Percentiles rank a stretch among this genome's conserved stretches.
These are phyloP conservation scores for Paramecium caudatum DNA, from an alignment of 73 alveolate species.

Conservation along the genomic window DNA sequence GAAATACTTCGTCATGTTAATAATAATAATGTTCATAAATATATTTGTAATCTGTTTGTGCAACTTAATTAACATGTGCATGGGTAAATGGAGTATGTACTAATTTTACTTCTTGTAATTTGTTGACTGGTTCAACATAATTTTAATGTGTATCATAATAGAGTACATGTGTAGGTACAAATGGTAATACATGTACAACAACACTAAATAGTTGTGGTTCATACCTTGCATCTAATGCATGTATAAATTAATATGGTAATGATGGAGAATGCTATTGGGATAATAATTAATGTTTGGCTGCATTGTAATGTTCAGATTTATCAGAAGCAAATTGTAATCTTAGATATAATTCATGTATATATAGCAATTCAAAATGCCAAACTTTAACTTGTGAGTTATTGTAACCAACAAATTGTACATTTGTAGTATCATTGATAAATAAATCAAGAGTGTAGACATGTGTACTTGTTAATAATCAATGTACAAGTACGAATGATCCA, in stretches of 20 bases:
- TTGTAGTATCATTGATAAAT: neutral
- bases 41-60: neutral
- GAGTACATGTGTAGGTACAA: neutral
- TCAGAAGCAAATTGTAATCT: neutral
- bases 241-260: neutral
- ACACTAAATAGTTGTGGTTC: neutral
- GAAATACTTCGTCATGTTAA: too few relatives aligned
- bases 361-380: neutral
- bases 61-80: neutral
- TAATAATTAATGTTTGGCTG: neutral
- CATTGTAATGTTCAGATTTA: neutral
- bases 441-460: neutral
- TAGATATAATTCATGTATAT: neutral
- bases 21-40: neutral
- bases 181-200: neutral
- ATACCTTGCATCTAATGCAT: neutral
- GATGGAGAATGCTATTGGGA: conserved; percentile 29
- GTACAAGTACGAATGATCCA: neutral
- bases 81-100: neutral
- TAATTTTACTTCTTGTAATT: neutral
- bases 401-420: neutral
- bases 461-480: neutral
- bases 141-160: neutral
- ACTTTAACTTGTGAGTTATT: neutral
- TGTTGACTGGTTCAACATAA: neutral